Conservation (phyloP, 805 yeast genomes). For the Nakazawaea peltata region DNA sequence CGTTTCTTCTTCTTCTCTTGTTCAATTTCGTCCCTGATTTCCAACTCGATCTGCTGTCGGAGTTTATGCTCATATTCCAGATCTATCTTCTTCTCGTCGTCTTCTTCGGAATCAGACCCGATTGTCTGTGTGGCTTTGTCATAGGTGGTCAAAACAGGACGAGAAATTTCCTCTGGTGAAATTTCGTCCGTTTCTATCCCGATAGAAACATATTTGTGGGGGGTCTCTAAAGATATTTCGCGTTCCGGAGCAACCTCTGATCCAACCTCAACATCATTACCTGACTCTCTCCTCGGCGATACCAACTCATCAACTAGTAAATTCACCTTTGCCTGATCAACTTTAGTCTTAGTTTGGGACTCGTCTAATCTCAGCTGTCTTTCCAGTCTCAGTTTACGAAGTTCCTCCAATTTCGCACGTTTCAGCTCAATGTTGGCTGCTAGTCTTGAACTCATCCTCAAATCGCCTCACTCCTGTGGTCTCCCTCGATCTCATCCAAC, state of each 20-base stretch:
- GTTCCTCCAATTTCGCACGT: constrained; percentile 11
- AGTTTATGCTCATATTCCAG: neutral
- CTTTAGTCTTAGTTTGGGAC: neutral
- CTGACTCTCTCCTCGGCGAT: neutral
- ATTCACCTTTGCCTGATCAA: neutral
- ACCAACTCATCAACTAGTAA: neutral
- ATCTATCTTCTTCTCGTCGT: neutral
- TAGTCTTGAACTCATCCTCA: no score
- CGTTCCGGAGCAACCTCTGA: no score
- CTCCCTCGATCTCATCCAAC: no score
- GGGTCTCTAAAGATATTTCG: no score
- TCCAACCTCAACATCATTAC: no score
- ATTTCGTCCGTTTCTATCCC: neutral
- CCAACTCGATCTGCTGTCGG: neutral
- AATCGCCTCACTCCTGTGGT: no score
- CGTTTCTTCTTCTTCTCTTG: neutral
- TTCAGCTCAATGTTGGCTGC: constrained; percentile 5
- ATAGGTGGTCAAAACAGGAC: neutral
- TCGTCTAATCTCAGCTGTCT: neutral
- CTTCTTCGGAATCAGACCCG: neutral
- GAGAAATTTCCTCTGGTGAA: no score
- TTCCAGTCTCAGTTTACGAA: constrained; percentile 5
- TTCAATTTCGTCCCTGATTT: neutral
- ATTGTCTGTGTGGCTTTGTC: constrained; percentile 7
- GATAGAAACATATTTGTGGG: neutral